These are phyloP conservation scores for Decorospora gaudefroyi DNA, from an alignment of 2,329 filamentous ascomycete species.

Conservation along the genomic window DNA sequence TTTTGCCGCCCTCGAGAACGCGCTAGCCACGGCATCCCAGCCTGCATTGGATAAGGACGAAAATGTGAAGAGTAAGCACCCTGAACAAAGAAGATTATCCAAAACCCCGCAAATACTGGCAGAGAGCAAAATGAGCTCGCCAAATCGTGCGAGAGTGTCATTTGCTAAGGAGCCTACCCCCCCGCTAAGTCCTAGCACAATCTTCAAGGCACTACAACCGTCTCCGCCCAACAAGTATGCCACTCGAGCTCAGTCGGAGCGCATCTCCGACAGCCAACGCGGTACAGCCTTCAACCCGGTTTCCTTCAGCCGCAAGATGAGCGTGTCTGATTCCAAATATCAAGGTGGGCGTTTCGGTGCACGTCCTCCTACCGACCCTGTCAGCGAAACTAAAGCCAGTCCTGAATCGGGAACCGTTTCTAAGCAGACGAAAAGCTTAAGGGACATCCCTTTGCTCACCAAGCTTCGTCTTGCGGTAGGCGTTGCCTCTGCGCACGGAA, in stretches of 20 bases:
- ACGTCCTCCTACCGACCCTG: conserved; percentile 2
- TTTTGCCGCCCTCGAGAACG: conserved; percentile 37
- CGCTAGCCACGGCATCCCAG: conserved; percentile 24
- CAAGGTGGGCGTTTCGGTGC: conserved; percentile 53
- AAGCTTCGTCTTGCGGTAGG: conserved; percentile 40
- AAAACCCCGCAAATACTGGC: background rate
- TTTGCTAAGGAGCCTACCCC: conserved; percentile 36
- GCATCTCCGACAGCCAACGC: conserved; percentile 17
- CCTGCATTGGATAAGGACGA: conserved; percentile 2
- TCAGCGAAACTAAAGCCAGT: conserved; percentile 10
- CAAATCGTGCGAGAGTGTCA: background rate
- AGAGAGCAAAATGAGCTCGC: background rate
- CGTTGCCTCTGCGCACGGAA: conserved; percentile 25
- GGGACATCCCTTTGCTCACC: conserved; percentile 37
- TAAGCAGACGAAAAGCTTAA: conserved; percentile 27
- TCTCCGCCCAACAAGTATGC: conserved; percentile 33
- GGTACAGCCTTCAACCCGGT: conserved; percentile 59
- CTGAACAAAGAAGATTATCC: background rate
- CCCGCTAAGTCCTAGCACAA: conserved; percentile 49
- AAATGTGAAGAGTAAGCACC: conserved; percentile 9
- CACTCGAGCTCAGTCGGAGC: conserved; percentile 10
- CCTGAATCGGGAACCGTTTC: conserved; percentile 2
- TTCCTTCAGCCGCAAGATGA: conserved; percentile 55
- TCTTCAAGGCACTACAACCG: conserved; percentile 55
- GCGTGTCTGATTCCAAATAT: conserved; percentile 60